Conservation (phyloP, 371 early-diverging fungal genomes). For the Sporodiniella umbellata region DNA sequence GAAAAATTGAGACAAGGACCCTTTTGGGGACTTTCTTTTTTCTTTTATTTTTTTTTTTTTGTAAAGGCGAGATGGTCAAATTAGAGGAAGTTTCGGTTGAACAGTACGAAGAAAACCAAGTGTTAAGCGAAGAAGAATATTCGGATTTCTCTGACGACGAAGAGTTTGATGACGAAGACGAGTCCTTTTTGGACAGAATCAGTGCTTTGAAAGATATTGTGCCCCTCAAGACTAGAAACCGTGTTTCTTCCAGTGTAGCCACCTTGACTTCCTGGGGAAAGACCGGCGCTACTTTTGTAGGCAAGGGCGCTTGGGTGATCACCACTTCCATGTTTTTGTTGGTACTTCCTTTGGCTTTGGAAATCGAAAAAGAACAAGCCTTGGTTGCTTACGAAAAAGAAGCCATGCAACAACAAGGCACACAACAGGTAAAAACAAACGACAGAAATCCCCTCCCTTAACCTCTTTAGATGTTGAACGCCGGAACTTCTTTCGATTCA, state of each 20-base stretch:
- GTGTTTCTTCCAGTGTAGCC: slow-evolving; percentile 50
- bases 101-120: slow-evolving; percentile 41
- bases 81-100: slow-evolving; percentile 52
- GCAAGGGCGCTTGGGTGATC: slow-evolving; percentile 78
- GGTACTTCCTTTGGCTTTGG: slow-evolving; percentile 72
- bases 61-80: slow-evolving; percentile 40
- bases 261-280: slow-evolving; percentile 55
- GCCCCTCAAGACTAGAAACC: slow-evolving; percentile 63
- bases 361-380: slow-evolving; percentile 74
- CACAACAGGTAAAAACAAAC: slow-evolving; percentile 41
- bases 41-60: slow-evolving; percentile 10
- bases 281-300: slow-evolving; percentile 58
- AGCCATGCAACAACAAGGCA: slow-evolving; percentile 64
- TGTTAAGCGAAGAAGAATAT: slow-evolving; percentile 48
- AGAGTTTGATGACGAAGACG: slow-evolving; percentile 44
- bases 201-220: slow-evolving; percentile 76
- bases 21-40: slow-evolving; percentile 1
- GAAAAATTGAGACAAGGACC: slow-evolving; percentile 2
- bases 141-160: slow-evolving; percentile 60
- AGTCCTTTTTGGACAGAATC: slow-evolving; percentile 67
- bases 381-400: slow-evolving; percentile 75
- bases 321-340: slow-evolving; percentile 75
- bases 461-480: slow-evolving; percentile 28
- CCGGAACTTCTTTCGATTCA: slow-evolving; percentile 24
- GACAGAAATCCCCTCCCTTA: no score